phyloP scores from a whole-genome alignment of 768 basidiomycete species.

The Rhodotorula diobovata region DNA sequence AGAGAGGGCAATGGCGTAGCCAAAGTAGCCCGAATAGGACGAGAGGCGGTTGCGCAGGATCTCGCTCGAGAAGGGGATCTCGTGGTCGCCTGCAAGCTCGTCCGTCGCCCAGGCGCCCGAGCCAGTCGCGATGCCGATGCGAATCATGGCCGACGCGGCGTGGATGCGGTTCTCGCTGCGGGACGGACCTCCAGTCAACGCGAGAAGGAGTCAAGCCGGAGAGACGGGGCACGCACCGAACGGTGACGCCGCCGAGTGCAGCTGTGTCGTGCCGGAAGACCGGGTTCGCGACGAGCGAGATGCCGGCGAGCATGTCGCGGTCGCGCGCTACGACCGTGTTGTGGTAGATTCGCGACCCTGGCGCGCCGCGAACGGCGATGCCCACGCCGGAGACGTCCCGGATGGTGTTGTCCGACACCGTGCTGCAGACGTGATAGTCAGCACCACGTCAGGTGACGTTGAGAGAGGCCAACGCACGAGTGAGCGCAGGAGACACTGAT shows the following conservation, averaged over 20 bases:
- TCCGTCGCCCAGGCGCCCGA: constrained; percentile 40
- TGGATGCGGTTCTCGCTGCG: constrained; percentile 37
- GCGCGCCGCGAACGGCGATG: constrained; percentile 43
- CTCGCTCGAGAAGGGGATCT: constrained; percentile 29
- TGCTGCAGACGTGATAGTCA: neutral
- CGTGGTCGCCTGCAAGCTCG: constrained; percentile 28
- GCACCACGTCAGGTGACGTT: neutral
- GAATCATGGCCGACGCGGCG: constrained; percentile 42
- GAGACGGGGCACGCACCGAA: constrained; percentile 16
- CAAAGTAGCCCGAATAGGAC: constrained; percentile 40
- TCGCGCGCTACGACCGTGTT: constrained; percentile 40
- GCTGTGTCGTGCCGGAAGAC: constrained; percentile 3
- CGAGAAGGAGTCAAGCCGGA: neutral
- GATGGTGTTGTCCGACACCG: constrained; percentile 45
- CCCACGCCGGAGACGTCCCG: constrained; percentile 44
- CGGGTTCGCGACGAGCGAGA: constrained; percentile 40
- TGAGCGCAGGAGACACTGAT: constrained; percentile 45
- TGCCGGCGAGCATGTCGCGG: constrained; percentile 39
- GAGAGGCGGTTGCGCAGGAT: constrained; percentile 28
- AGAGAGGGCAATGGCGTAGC: constrained; percentile 40
- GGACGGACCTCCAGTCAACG: neutral
- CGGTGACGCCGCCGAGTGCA: constrained; percentile 11
- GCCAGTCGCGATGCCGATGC: constrained; percentile 44
- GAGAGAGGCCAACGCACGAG: constrained; percentile 11
- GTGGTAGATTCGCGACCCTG: constrained; percentile 29